Percentiles rank a stretch among this genome's conserved stretches.
phyloP scores from a whole-genome alignment of 495 filamentous ascomycete species.

The Tirmania nivea region DNA sequence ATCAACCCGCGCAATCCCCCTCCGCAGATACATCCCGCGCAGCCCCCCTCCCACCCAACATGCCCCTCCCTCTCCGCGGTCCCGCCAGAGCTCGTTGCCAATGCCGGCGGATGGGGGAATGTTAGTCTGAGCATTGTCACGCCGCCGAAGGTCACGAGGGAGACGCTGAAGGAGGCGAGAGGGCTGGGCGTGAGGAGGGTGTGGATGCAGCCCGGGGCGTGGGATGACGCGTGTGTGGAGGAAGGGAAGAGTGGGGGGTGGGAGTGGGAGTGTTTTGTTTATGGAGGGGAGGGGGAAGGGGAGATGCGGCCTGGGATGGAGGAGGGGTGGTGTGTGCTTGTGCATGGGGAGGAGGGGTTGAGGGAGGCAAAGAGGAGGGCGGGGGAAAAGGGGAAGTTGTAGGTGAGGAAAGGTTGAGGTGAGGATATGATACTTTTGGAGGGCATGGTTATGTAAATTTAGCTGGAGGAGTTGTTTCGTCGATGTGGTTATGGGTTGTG shows the following conservation, averaged over 20 bases:
- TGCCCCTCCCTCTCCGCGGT: constrained; percentile 24
- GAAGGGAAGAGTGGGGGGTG: constrained; percentile 24
- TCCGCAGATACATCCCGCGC: neutral
- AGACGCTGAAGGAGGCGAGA: constrained; percentile 57
- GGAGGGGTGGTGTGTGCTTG: constrained; percentile 82
- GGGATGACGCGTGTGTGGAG: constrained; percentile 46
- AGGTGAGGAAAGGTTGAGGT: neutral
- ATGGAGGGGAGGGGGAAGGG: constrained; percentile 40
- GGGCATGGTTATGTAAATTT: too few species aligned
- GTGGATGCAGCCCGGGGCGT: constrained; percentile 84
- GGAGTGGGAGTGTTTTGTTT: constrained; percentile 44
- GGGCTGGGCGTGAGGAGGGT: constrained; percentile 56
- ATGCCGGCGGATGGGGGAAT: constrained; percentile 16
- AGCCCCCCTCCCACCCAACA: neutral
- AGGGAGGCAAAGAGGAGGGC: constrained; percentile 32
- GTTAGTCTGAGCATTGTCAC: constrained; percentile 56
- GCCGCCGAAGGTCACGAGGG: constrained; percentile 47
- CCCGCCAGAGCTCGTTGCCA: constrained; percentile 26
- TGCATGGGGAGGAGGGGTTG: constrained; percentile 61
- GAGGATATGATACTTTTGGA: too few species aligned
- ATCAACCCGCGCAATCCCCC: neutral
- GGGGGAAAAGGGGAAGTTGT: neutral
- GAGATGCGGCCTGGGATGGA: constrained; percentile 36
- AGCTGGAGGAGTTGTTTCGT: too few species aligned
- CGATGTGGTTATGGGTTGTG: too few species aligned